These are phyloP conservation scores for Alloascoidea africana DNA, from an alignment of 805 yeast species.

Conservation along the genomic window DNA sequence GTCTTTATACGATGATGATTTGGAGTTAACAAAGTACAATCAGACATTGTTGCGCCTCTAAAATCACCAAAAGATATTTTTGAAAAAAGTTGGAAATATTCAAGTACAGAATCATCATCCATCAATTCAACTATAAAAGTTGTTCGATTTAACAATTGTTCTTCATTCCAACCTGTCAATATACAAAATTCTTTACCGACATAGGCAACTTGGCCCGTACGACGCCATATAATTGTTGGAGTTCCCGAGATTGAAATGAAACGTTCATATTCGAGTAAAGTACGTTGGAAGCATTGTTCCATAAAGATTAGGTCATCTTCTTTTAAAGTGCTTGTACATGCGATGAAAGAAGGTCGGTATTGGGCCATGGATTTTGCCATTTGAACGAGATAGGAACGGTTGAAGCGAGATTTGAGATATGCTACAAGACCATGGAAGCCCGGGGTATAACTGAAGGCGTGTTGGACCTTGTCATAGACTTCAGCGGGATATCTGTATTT, in stretches of 20 bases:
- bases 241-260: conserved; percentile 79
- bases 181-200: conserved; percentile 87
- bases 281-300: conserved; percentile 93
- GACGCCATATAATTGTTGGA: conserved; percentile 89
- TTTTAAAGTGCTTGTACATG: conserved; percentile 75
- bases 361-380: conserved; percentile 85
- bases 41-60: conserved; percentile 77
- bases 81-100: conserved; percentile 75
- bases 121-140: conserved; percentile 50
- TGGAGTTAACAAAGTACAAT: conserved; percentile 53
- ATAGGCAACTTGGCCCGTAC: conserved; percentile 91
- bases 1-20: conserved; percentile 38
- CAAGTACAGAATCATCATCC: conserved; percentile 78
- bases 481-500: background rate
- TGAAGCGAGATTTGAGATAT: conserved; percentile 60
- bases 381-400: conserved; percentile 50
- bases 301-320: conserved; percentile 88
- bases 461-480: conserved; percentile 58
- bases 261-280: conserved; percentile 76
- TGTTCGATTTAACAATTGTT: conserved; percentile 46
- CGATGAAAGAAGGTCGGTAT: conserved; percentile 84
- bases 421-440: conserved; percentile 75
- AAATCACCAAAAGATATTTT: conserved; percentile 85
- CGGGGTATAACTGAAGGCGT: conserved; percentile 79
- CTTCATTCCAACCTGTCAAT: conserved; percentile 79